These are phyloP conservation scores for Quercus gilva DNA, from an alignment of 306 rosid species.

Conservation along the genomic window DNA sequence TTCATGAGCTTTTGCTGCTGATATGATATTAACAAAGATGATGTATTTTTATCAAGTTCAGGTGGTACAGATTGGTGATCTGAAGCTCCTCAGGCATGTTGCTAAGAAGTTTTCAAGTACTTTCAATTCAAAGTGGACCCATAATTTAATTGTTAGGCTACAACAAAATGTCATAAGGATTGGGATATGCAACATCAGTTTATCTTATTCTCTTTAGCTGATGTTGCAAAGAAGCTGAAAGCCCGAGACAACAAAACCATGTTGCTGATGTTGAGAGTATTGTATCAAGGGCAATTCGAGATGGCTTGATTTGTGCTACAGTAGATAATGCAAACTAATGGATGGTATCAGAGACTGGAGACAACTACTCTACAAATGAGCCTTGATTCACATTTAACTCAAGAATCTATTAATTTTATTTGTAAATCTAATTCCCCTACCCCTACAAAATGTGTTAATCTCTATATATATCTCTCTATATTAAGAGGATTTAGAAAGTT, in stretches of 20 bases:
- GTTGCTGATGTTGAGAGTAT: slow-evolving; percentile 53
- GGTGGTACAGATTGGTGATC: slow-evolving; percentile 77
- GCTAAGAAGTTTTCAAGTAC: slow-evolving; percentile 79
- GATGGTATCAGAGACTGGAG: too few relatives aligned
- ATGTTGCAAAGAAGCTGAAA: slow-evolving; percentile 85
- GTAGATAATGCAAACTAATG: slow-evolving; percentile 8
- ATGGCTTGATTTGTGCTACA: slow-evolving; percentile 69
- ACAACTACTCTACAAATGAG: slow-evolving; percentile 46
- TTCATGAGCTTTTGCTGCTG: background rate
- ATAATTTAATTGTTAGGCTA: slow-evolving; percentile 85
- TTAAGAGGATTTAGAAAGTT: too few relatives aligned
- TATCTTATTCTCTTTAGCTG: slow-evolving; percentile 75
- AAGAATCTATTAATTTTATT: too few relatives aligned
- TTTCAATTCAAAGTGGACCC: slow-evolving; percentile 72
- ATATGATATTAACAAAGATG: background rate
- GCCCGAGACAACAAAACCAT: background rate
- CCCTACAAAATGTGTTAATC: too few relatives aligned
- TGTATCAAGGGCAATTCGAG: slow-evolving; percentile 86
- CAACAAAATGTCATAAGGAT: slow-evolving; percentile 93
- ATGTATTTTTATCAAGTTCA: slow-evolving; percentile 49
- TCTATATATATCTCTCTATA: too few relatives aligned
- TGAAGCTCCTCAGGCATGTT: slow-evolving; percentile 81
- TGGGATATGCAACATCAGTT: slow-evolving; percentile 90
- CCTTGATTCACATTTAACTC: too few relatives aligned
- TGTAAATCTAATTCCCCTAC: too few relatives aligned